A percentile compares a stretch with the other conserved stretches of the same genome.
These are phyloP conservation scores for Dendrobium officinale DNA, from an alignment of 106 monocot genomes.

Conservation along the genomic window DNA sequence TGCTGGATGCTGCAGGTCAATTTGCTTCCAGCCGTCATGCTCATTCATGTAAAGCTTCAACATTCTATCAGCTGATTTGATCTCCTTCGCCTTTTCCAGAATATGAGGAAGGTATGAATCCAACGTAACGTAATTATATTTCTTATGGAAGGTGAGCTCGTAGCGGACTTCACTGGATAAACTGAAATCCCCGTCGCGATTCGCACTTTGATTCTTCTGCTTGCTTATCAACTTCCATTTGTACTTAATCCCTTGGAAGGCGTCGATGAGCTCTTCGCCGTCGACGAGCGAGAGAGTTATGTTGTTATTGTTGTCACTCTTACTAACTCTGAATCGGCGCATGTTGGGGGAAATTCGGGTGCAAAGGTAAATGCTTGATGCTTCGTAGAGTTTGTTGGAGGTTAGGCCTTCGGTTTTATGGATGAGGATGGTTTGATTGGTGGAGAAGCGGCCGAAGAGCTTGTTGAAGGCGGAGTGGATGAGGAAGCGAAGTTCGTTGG, in stretches of 20 bases:
- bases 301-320: slow-evolving; percentile 2
- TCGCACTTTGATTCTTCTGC: neutral
- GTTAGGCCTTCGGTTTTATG: slow-evolving; percentile 12
- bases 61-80: slow-evolving; percentile 3
- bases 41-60: slow-evolving; percentile 28
- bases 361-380: slow-evolving; percentile 17
- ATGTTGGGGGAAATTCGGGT: slow-evolving; percentile 11
- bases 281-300: slow-evolving; percentile 14
- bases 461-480: neutral
- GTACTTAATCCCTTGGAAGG: slow-evolving; percentile 25
- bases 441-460: slow-evolving; percentile 11
- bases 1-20: slow-evolving; percentile 29
- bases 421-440: slow-evolving; percentile 22
- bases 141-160: slow-evolving; percentile 33
- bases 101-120: slow-evolving; percentile 21
- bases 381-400: slow-evolving; percentile 23
- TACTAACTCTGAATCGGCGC: slow-evolving; percentile 17
- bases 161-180: neutral
- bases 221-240: slow-evolving; percentile 17
- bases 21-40: slow-evolving; percentile 11
- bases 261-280: slow-evolving; percentile 27
- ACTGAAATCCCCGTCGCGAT: neutral
- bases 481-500: slow-evolving; percentile 15
- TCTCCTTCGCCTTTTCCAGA: slow-evolving; percentile 10
- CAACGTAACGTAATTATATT: slow-evolving; percentile 20